Evolutionary conservation across 192 early-diverging fungal species (phyloP), one percentile per base, ranked within the genome.

Genomic region (Backusella tarrabulga): DNA sequence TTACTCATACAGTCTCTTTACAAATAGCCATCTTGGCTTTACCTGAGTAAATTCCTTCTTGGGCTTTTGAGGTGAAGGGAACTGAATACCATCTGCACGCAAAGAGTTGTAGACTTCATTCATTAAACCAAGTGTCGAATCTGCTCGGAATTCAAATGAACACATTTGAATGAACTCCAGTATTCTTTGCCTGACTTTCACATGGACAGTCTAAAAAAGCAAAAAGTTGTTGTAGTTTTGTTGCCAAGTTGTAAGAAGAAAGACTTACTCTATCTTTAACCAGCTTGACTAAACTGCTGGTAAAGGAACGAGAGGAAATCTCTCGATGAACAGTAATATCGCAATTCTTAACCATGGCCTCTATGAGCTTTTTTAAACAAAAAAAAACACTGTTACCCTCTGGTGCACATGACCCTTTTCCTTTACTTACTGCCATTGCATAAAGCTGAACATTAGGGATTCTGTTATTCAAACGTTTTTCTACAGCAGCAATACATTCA

Each of bases 331-430:
- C 90, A 70, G 81, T 88, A 69, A 90, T 81, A 9, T 91, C 90
- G 81, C 96, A 97, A 88, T 96, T 98, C 83, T 96, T 95, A 73
- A 97, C 90, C 52, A 99, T 82, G 1, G 96, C 88, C 76, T 99
- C 95, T 36, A 94, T 87, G 17, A 99, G 83, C 86, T 89, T 77
- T 32, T 32, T 1, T 1, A 12, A 6, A 36, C 32, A 69, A 34
- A 36, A 9, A 70, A 44, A 44, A 14, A 17, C 14, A 14, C 42
- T 44, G 42, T 44, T 44, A 44, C n/a, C 56, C 3, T 29, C 4
- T 63, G 9, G 12, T 63, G 4, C 26, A 26, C 9, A 29, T 9
- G 12, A 26, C 23, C n/a, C 12, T 2, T 4, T 29, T 26, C 26
- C 1, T 63, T 26, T 12, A 72, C 85, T 79, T 86, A 87, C 88